Conservation (phyloP, 1,139 yeast genomes). For the Kurtzmaniella quercitrusa region DNA sequence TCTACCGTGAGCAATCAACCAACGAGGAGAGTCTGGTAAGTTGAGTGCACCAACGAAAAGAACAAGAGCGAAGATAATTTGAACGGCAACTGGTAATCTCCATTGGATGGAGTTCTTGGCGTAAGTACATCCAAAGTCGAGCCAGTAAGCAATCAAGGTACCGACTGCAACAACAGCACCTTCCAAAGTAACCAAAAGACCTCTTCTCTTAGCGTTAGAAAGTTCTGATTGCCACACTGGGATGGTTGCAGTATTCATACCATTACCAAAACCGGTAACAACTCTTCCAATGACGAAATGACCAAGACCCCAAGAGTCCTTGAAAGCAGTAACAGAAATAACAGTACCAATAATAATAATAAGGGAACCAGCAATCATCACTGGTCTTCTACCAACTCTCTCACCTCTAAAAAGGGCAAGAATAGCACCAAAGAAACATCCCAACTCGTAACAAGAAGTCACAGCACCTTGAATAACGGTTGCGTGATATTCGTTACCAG, state of each 20-base stretch:
- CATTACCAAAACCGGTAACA: constrained; percentile 76
- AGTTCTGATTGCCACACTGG: constrained; percentile 83
- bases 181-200: constrained; percentile 62
- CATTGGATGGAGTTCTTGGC: constrained; percentile 45
- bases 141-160: constrained; percentile 68
- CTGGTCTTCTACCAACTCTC: constrained; percentile 59
- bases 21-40: constrained; percentile 66
- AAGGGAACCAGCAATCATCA: constrained; percentile 54
- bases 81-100: constrained; percentile 47
- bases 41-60: constrained; percentile 32
- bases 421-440: constrained; percentile 70
- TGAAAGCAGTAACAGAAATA: constrained; percentile 52
- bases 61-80: constrained; percentile 35
- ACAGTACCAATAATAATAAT: constrained; percentile 62
- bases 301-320: constrained; percentile 31
- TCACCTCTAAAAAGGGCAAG: constrained; percentile 65
- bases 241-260: constrained; percentile 72
- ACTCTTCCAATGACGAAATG: constrained; percentile 74
- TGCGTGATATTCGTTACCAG: constrained; percentile 23
- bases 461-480: constrained; percentile 62
- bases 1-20: constrained; percentile 47
- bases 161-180: constrained; percentile 71
- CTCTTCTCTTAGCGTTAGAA: constrained; percentile 65
- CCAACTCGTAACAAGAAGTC: constrained; percentile 68
- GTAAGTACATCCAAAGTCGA: constrained; percentile 64